Evolutionary conservation across 345 rosid genomes (phyloP).

Genomic region (Euphorbia tirucalli): DNA sequence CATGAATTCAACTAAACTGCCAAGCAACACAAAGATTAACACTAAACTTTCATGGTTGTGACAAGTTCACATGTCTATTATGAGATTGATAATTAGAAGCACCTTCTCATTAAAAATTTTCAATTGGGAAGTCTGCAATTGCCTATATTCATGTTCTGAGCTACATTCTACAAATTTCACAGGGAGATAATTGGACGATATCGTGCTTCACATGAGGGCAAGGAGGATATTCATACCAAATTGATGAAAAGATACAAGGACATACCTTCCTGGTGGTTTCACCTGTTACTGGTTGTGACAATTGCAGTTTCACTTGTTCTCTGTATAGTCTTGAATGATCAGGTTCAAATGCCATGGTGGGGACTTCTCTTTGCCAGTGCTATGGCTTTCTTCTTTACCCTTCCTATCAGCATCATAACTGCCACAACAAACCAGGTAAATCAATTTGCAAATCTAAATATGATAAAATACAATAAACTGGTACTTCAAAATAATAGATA

Average conservation of each 20-base stretch:
- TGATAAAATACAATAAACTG: background rate
- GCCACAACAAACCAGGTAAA: slow-evolving; percentile 89
- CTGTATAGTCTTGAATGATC: slow-evolving; percentile 62
- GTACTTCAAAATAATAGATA: background rate
- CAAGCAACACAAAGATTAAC: background rate
- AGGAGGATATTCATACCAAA: slow-evolving; percentile 78
- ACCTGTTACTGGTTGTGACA: slow-evolving; percentile 44
- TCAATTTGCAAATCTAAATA: background rate
- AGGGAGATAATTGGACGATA: slow-evolving; percentile 68
- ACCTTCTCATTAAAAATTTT: too few relatives aligned
- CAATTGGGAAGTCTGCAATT: slow-evolving; percentile 9
- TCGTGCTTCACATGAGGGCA: slow-evolving; percentile 58
- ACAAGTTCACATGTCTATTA: background rate
- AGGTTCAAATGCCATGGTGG: slow-evolving; percentile 98
- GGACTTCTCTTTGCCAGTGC: slow-evolving; percentile 71
- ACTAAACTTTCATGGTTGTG: background rate
- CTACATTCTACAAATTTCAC: slow-evolving; percentile 20
- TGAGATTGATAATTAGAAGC: background rate
- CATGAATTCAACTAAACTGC: background rate
- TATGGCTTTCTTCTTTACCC: slow-evolving; percentile 77
- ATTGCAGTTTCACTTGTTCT: slow-evolving; percentile 54
- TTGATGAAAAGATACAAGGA: slow-evolving; percentile 73
- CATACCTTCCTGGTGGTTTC: slow-evolving; percentile 93
- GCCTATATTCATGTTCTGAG: background rate
- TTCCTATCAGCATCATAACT: slow-evolving; percentile 82